A percentile compares a stretch with the other conserved stretches of the same genome.
These are phyloP conservation scores for Paxillus rubicundulus DNA, from an alignment of 768 basidiomycete genomes.

Conservation along the genomic window DNA sequence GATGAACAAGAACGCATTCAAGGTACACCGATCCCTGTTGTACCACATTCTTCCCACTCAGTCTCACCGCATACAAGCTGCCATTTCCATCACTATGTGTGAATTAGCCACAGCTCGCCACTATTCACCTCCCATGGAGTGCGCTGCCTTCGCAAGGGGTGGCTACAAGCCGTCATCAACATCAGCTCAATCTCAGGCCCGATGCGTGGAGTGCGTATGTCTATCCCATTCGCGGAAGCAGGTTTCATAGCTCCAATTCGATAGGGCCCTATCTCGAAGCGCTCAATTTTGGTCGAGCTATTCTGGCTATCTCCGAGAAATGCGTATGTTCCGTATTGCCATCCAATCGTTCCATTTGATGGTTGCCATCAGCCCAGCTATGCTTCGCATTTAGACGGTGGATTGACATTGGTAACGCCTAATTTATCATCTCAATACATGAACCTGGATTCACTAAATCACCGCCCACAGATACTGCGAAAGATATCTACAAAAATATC, in stretches of 20 bases:
- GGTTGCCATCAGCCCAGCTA: slow-evolving; percentile 55
- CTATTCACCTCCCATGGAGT: slow-evolving; percentile 67
- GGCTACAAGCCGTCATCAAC: slow-evolving; percentile 2
- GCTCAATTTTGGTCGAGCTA: slow-evolving; percentile 86
- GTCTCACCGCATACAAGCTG: slow-evolving; percentile 45
- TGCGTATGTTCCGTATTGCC: slow-evolving; percentile 50
- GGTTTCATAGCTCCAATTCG: not conserved
- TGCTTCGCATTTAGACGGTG: slow-evolving; percentile 72
- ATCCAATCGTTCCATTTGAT: slow-evolving; percentile 17
- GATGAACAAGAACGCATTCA: slow-evolving; percentile 59
- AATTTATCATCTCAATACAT: slow-evolving; percentile 5
- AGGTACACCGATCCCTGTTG: slow-evolving; percentile 36
- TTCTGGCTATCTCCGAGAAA: slow-evolving; percentile 78
- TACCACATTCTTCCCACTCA: not conserved
- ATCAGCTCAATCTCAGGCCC: slow-evolving; percentile 33
- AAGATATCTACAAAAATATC: slow-evolving; percentile 63
- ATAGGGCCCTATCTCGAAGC: slow-evolving; percentile 70
- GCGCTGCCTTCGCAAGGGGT: slow-evolving; percentile 28
- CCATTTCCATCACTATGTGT: slow-evolving; percentile 76
- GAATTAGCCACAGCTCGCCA: slow-evolving; percentile 74
- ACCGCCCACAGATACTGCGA: slow-evolving; percentile 50
- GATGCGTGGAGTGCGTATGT: slow-evolving; percentile 50
- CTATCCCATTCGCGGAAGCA: not conserved
- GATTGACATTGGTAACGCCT: slow-evolving; percentile 64
- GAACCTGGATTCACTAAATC: slow-evolving; percentile 6